A percentile compares a stretch with the other conserved stretches of the same genome.
Evolutionary conservation across 345 rosid species (phyloP).

Genomic region (Punica granatum): DNA sequence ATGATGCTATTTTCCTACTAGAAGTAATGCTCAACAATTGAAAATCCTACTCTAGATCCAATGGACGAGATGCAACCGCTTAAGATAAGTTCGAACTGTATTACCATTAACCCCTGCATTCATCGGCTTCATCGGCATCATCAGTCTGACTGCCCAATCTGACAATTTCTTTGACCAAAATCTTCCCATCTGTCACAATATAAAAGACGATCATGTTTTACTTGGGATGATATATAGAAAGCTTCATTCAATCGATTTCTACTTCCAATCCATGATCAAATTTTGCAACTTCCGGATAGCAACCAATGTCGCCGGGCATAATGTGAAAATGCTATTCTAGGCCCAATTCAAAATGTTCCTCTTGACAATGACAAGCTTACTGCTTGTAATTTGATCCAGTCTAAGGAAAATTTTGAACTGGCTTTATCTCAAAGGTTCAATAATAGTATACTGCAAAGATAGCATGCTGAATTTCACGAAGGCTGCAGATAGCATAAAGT

Average conservation of each 20-base stretch:
- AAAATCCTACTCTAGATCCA: background rate
- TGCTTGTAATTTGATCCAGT: background rate
- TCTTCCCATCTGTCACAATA: constrained; percentile 68
- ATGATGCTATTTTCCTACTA: background rate
- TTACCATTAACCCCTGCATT: background rate
- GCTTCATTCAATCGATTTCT: background rate
- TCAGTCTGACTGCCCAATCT: constrained; percentile 64
- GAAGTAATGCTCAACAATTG: background rate
- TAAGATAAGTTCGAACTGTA: too few species aligned
- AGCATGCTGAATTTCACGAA: too few species aligned
- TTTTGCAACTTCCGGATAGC: background rate
- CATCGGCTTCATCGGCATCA: constrained; percentile 18
- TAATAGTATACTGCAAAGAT: too few species aligned
- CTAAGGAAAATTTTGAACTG: background rate
- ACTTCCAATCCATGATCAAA: background rate
- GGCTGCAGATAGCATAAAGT: too few species aligned
- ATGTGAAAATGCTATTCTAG: too few species aligned
- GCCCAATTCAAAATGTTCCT: background rate
- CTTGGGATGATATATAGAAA: background rate
- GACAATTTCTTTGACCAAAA: constrained; percentile 90
- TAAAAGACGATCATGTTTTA: background rate
- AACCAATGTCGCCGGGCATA: background rate
- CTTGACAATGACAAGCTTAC: background rate
- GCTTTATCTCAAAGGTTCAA: background rate
- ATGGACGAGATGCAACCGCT: background rate